Base-by-base conservation (phyloP, 352 stramenopile species). In the Phytophthora sansomeana region DNA sequence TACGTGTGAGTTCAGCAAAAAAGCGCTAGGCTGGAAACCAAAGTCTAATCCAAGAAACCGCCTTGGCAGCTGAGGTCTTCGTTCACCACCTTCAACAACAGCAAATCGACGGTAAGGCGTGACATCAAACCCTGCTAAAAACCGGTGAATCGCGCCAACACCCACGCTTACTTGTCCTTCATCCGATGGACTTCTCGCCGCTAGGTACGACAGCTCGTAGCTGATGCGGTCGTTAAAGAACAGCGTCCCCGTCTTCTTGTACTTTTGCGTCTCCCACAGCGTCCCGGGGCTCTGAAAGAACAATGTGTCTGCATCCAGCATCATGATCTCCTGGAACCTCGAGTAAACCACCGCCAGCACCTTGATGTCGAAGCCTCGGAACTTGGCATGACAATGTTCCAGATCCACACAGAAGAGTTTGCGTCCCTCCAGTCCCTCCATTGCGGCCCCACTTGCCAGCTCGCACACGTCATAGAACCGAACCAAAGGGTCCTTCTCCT, bases 151-250 rank as follows among this genome's bases (percentile, higher is more conserved):
- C 8, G 46, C 62, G 1, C 71, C 49, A 26, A 72, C 29, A 16
- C 36, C 58, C 17, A 29, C 17, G 24, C 61, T 33, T 30, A 26
- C 47, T 3, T 66, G 35, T n/a, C 24, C 29, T n/a, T 16, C 53
- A 28, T 72, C 29, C 2, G 13, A 24, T 0, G 42, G 16, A 8
- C 19, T 50, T 26, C 69, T 58, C 35, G 53, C 39, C 30, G 68
- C 68, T 55, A 83, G 54, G 50, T 79, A 73, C 35, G 55, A 65
- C 57, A 43, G 7, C 4, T 80, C 69, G 53, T 74, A 72, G 57
- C 62, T 75, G 50, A 87, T 81, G n/a, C 81, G 77, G 64, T 89
- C 80, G 51, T 81, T 63, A 49, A 88, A 87, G 50, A 88, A 85
- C 6, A 88, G 57, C 48, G 77, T 88, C 19, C 79, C 79, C 10